Evolutionary conservation across 306 rosid species (phyloP).

Genomic region (Vicia faba): DNA sequence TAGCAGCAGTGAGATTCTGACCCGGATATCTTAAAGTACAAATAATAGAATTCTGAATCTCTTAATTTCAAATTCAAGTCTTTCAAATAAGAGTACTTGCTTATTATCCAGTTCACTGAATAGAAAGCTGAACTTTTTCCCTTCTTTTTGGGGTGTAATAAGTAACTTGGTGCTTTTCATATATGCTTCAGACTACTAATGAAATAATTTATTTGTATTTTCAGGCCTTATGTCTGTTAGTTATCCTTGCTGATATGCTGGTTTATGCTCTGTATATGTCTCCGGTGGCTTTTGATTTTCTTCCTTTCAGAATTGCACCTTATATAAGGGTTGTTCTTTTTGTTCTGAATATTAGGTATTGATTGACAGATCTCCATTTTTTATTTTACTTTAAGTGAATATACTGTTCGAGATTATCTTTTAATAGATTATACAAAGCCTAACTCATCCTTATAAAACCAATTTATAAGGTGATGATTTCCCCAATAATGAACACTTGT

Average conservation of each 20-base stretch:
- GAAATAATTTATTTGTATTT: conserved; percentile 38
- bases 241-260: conserved; percentile 75
- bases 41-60: conserved; percentile 7
- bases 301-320: conserved; percentile 93
- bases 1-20: conserved; percentile 1
- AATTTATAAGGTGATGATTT: too few species aligned
- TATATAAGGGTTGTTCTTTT: conserved; percentile 86
- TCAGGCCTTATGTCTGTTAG: conserved; percentile 66
- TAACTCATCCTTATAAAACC: too few species aligned
- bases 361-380: conserved; percentile 16
- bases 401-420: conserved; percentile 21
- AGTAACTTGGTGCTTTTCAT: conserved; percentile 6
- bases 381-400: conserved; percentile 10
- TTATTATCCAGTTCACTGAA: not conserved
- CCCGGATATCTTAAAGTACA: not conserved
- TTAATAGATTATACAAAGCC: not conserved
- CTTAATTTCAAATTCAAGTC: conserved; percentile 7
- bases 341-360: conserved; percentile 82
- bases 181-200: conserved; percentile 32
- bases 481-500: too few species aligned
- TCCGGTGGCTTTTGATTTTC: conserved; percentile 64
- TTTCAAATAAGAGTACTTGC: conserved; percentile 9
- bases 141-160: conserved; percentile 1
- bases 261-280: conserved; percentile 71
- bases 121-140: not conserved